phyloP scores from a whole-genome alignment of 441 rosid genomes.

The Erodium chrysanthum region DNA sequence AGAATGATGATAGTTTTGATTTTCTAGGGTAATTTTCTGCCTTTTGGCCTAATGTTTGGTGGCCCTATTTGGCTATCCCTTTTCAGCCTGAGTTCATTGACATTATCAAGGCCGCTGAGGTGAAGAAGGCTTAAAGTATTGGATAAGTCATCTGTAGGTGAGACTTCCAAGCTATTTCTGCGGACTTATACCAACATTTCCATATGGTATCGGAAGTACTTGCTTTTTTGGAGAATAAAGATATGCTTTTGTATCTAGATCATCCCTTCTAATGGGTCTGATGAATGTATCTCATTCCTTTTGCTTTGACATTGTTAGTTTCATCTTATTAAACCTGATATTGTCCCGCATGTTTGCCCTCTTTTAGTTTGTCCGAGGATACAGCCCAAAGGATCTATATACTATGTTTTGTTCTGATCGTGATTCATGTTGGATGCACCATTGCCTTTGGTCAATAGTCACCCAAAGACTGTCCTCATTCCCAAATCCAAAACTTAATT shows the following conservation, averaged over 20 bases:
- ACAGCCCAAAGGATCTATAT: no score
- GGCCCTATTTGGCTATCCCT: background rate
- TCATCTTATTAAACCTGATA: background rate
- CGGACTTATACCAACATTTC: no score
- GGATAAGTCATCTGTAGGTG: background rate
- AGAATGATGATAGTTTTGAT: no score
- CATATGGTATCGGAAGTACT: background rate
- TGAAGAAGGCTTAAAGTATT: conserved; percentile 23
- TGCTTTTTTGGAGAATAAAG: conserved; percentile 3
- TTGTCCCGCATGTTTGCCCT: background rate
- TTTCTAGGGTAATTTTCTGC: no score
- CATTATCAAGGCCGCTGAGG: conserved; percentile 49
- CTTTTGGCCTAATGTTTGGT: no score
- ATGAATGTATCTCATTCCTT: background rate
- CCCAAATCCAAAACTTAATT: no score
- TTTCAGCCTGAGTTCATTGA: conserved; percentile 57
- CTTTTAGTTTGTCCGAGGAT: background rate
- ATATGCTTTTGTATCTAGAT: background rate
- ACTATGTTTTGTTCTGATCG: background rate
- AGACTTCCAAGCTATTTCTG: background rate
- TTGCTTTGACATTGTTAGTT: background rate
- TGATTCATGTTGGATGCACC: background rate
- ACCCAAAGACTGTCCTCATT: no score
- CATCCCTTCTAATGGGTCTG: background rate
- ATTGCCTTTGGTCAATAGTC: background rate